Conservation (phyloP, 148 eudicot genomes). For the Fagopyrum homotropicum region DNA sequence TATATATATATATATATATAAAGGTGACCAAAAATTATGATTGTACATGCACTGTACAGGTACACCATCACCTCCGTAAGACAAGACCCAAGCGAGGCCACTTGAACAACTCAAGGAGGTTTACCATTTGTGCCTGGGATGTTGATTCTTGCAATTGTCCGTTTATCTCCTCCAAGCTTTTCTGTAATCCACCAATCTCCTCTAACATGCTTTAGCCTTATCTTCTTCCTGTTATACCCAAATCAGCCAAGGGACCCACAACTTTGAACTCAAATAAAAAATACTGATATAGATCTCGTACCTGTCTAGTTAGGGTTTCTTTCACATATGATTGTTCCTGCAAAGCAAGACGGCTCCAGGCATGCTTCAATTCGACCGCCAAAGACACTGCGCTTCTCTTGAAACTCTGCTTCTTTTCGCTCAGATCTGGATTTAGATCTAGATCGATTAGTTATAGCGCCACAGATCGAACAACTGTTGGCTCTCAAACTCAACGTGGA, state of each 20-base stretch:
- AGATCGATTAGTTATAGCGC: too few species aligned
- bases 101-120: too few species aligned
- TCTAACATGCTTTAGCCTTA: constrained; percentile 63
- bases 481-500: too few species aligned
- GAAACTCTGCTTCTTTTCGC: constrained; percentile 71
- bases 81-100: too few species aligned
- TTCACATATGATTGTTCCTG: constrained; percentile 57
- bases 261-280: constrained; percentile 10
- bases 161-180: constrained; percentile 64
- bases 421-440: too few species aligned
- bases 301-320: constrained; percentile 71
- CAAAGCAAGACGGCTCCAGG: constrained; percentile 55
- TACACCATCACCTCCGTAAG: constrained; percentile 15
- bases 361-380: constrained; percentile 89
- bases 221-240: constrained; percentile 72
- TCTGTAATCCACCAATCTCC: constrained; percentile 58
- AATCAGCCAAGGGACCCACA: constrained; percentile 26
- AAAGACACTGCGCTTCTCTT: constrained; percentile 66
- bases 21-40: not conserved
- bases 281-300: too few species aligned
- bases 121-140: too few species aligned
- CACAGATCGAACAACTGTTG: too few species aligned
- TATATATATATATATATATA: not conserved
- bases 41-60: constrained; percentile 3
- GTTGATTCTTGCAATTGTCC: constrained; percentile 49